A percentile compares a stretch with the other conserved stretches of the same genome.
Evolutionary conservation across 1,284 basidiomycete species (phyloP).

Genomic region (Pholiota adiposa): DNA sequence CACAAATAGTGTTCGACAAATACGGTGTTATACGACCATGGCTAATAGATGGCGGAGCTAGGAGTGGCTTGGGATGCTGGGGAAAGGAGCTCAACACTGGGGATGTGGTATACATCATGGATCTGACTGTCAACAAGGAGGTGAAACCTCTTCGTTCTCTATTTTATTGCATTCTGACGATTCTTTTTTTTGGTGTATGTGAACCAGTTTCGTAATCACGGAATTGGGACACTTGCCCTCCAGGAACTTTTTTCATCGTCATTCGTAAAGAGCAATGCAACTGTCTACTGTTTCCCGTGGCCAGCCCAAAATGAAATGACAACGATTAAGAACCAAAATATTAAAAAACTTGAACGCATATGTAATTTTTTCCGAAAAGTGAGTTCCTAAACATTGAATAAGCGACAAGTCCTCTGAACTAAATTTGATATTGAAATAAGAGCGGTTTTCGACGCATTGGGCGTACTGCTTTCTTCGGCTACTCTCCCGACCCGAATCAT

Average conservation of each 20-base stretch:
- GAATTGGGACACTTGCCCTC: too few species aligned
- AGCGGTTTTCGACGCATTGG: constrained; percentile 32
- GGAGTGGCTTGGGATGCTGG: constrained; percentile 38
- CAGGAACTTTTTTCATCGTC: too few species aligned
- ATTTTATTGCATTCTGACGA: not conserved
- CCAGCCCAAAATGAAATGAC: constrained; percentile 13
- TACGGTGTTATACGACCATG: constrained; percentile 26
- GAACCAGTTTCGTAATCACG: constrained; percentile 25
- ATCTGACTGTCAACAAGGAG: too few species aligned
- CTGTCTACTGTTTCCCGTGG: too few species aligned
- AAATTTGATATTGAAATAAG: constrained; percentile 24
- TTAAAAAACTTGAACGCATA: not conserved
- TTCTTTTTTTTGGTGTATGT: too few species aligned
- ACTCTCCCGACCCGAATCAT: constrained; percentile 26
- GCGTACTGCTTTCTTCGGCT: constrained; percentile 30
- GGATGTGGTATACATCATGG: constrained; percentile 30
- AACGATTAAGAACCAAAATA: not conserved
- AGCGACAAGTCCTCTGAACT: too few species aligned
- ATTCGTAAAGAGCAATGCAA: constrained; percentile 14
- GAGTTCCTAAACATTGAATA: not conserved
- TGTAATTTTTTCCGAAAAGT: not conserved
- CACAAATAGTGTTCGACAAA: constrained; percentile 38
- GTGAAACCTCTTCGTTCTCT: constrained; percentile 25
- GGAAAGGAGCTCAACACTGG: constrained; percentile 33
- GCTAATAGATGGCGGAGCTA: constrained; percentile 28